Percentiles rank a stretch among this genome's conserved stretches.
These are phyloP conservation scores for Harringtonia lauricola DNA, from an alignment of 2,329 filamentous ascomycete genomes.

Conservation along the genomic window DNA sequence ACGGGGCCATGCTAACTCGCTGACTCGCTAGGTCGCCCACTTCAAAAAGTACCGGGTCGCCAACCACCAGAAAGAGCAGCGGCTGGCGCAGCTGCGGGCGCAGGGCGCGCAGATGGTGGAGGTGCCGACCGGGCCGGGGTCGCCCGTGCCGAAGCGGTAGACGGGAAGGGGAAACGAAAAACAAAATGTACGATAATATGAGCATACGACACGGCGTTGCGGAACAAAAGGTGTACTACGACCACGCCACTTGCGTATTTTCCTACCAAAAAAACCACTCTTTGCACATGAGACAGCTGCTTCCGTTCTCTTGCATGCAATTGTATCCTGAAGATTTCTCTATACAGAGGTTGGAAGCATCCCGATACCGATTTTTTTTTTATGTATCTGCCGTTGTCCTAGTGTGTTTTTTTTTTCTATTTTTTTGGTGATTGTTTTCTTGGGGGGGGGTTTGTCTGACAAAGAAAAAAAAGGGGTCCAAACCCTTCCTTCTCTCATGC, in stretches of 20 bases:
- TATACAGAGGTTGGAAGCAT: no score
- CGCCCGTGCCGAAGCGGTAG: slow-evolving; percentile 3
- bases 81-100: slow-evolving; percentile 61
- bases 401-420: no score
- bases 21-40: slow-evolving; percentile 63
- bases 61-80: slow-evolving; percentile 75
- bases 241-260: no score
- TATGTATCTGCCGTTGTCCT: no score
- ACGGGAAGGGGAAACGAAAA: background rate
- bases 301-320: no score
- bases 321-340: no score
- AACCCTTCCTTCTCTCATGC: no score
- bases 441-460: background rate
- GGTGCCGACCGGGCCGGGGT: slow-evolving; percentile 13
- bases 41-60: slow-evolving; percentile 96
- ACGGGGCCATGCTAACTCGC: no score
- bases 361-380: no score
- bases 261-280: no score
- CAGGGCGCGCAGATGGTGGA: slow-evolving; percentile 58
- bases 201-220: background rate
- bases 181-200: background rate
- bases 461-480: background rate
- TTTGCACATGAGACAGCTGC: no score
- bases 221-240: background rate
- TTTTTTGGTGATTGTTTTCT: background rate